phyloP scores from a whole-genome alignment of 2,329 filamentous ascomycete species.

The Dothideomycetes sp. region DNA sequence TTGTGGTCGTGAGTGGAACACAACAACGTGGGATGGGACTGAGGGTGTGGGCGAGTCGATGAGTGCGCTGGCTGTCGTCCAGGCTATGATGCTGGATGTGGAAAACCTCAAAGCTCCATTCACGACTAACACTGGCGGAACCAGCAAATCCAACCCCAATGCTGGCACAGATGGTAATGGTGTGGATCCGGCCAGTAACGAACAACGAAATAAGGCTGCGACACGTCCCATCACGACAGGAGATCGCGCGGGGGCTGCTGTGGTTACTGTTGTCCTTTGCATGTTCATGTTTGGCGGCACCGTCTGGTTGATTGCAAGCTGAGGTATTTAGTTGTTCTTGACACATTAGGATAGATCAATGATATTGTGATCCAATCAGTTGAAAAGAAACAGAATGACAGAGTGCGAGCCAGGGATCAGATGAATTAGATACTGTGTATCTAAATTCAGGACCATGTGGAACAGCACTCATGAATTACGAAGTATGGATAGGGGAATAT shows the following conservation, averaged over 20 bases:
- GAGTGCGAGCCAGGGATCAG: no score
- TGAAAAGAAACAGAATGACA: no score
- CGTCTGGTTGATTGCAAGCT: conserved; percentile 9
- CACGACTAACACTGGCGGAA: conserved; percentile 42
- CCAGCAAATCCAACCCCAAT: conserved; percentile 36
- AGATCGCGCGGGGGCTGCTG: conserved; percentile 58
- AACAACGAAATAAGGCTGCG: conserved; percentile 1
- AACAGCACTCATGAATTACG: no score
- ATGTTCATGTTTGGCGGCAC: conserved; percentile 45
- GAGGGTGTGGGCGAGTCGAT: conserved; percentile 47
- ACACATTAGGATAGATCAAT: no score
- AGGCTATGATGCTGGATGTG: conserved; percentile 33
- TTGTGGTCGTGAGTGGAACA: conserved; percentile 35
- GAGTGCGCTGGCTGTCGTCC: conserved; percentile 42
- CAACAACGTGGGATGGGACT: conserved; percentile 33
- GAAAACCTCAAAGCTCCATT: conserved; percentile 28
- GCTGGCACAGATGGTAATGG: conserved; percentile 29
- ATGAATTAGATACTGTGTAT: no score
- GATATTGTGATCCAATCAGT: no score
- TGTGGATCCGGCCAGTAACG: conserved; percentile 9
- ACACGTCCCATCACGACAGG: conserved; percentile 40
- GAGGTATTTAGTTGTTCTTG: no score
- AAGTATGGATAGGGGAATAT: no score
- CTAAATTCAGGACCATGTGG: no score
- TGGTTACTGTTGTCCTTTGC: conserved; percentile 53